Conservation (phyloP, 371 early-diverging fungal species). For the Lichtheimia corymbifera region DNA sequence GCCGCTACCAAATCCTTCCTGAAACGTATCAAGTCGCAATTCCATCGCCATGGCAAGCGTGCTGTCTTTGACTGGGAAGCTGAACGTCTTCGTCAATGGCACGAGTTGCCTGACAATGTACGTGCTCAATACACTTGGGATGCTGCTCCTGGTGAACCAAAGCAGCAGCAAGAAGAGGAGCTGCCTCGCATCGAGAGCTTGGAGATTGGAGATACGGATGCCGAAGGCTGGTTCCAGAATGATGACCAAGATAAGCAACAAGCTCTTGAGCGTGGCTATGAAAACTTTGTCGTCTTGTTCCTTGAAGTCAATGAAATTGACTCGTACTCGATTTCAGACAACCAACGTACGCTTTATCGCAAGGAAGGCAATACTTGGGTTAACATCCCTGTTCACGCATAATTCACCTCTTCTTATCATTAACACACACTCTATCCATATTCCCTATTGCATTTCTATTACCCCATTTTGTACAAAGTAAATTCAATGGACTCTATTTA, state of each 20-base stretch:
- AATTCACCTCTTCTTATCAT: not conserved
- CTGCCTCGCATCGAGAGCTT: conserved; percentile 7
- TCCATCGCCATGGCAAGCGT: conserved; percentile 5
- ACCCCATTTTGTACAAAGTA: no score
- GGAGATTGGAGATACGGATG: conserved; percentile 18
- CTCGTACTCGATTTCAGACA: conserved; percentile 9
- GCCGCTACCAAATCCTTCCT: conserved; percentile 20
- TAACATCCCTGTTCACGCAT: not conserved
- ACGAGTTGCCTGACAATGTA: conserved; percentile 21
- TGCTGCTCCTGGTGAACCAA: conserved; percentile 19
- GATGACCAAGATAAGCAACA: conserved; percentile 24
- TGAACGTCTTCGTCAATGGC: conserved; percentile 30
- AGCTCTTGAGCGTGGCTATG: conserved; percentile 25
- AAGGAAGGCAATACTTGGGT: conserved; percentile 17
- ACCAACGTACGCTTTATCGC: conserved; percentile 14
- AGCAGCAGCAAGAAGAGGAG: conserved; percentile 11
- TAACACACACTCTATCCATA: not conserved
- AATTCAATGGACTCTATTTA: no score
- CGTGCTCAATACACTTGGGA: conserved; percentile 29
- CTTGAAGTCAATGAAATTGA: conserved; percentile 35
- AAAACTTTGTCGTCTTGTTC: conserved; percentile 30
- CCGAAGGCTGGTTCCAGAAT: conserved; percentile 18
- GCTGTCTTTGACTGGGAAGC: conserved; percentile 35
- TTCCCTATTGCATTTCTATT: not conserved
- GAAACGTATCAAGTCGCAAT: conserved; percentile 15